Conservation (phyloP, 768 basidiomycete species). For the Tylopilus felleus region DNA sequence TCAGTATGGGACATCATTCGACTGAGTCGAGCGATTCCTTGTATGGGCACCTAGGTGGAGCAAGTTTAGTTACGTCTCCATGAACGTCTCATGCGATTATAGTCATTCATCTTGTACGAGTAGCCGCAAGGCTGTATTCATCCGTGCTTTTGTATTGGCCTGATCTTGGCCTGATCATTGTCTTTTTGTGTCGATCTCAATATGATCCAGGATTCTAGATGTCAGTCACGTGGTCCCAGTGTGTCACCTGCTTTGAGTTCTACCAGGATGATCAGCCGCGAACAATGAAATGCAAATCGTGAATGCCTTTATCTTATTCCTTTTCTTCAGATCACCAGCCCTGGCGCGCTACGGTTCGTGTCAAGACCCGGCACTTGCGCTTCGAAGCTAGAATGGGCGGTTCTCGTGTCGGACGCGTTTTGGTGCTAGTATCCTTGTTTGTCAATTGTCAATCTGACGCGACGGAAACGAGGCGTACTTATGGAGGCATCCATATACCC, state of each 20-base stretch:
- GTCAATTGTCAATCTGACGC: background rate
- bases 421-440: constrained; percentile 7
- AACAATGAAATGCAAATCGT: background rate
- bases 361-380: background rate
- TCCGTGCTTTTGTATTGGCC: constrained; percentile 9
- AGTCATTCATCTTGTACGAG: constrained; percentile 15
- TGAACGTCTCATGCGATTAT: constrained; percentile 12
- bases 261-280: background rate
- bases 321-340: background rate
- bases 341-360: too few relatives aligned
- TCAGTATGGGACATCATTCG: constrained; percentile 25
- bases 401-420: constrained; percentile 3
- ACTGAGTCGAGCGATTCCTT: constrained; percentile 26
- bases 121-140: constrained; percentile 7
- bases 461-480: constrained; percentile 1
- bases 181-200: background rate
- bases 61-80: constrained; percentile 26
- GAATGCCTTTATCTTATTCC: background rate
- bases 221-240: constrained; percentile 9
- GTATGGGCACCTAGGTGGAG: constrained; percentile 26
- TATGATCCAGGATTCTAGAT: background rate
- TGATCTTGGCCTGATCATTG: background rate
- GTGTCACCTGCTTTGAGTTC: background rate
- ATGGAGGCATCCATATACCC: constrained; percentile 26
- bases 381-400: constrained; percentile 9